These are phyloP conservation scores for Hypoxylon sp. DNA, from an alignment of 2,329 filamentous ascomycete genomes.

Conservation along the genomic window DNA sequence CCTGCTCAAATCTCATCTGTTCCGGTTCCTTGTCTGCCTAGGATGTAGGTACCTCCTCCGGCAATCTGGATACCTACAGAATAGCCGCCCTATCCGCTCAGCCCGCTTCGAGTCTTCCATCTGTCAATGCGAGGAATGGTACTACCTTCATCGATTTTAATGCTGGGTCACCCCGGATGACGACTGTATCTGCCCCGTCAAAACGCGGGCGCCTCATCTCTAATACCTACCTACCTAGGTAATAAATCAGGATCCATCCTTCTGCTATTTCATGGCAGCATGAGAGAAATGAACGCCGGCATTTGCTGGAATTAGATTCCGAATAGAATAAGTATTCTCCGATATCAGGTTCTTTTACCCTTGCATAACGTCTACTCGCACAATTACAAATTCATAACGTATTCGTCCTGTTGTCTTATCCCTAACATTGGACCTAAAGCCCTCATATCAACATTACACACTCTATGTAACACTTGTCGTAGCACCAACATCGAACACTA, in stretches of 20 bases:
- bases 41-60: constrained; percentile 7
- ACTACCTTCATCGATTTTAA: constrained; percentile 27
- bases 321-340: constrained; percentile 27
- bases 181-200: constrained; percentile 33
- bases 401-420: constrained; percentile 10
- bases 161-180: constrained; percentile 35
- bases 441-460: constrained; percentile 9
- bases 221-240: constrained; percentile 40
- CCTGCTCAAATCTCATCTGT: constrained; percentile 38
- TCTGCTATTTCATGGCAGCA: constrained; percentile 22
- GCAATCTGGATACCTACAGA: constrained; percentile 14
- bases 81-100: constrained; percentile 44
- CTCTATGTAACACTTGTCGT: constrained; percentile 12
- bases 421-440: constrained; percentile 18
- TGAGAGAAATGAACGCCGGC: constrained; percentile 24
- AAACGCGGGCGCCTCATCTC: constrained; percentile 42
- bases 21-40: constrained; percentile 19
- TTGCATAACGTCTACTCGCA: too few species aligned
- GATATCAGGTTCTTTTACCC: constrained; percentile 10
- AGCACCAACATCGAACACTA: constrained; percentile 10
- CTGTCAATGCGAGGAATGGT: constrained; percentile 31
- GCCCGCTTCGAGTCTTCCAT: constrained; percentile 29
- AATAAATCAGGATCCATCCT: constrained; percentile 42
- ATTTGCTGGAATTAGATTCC: constrained; percentile 26
- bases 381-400: background rate